A percentile compares a stretch with the other conserved stretches of the same genome.
These are phyloP conservation scores for Populus hybrid DNA, from an alignment of 441 rosid species.

Conservation along the genomic window DNA sequence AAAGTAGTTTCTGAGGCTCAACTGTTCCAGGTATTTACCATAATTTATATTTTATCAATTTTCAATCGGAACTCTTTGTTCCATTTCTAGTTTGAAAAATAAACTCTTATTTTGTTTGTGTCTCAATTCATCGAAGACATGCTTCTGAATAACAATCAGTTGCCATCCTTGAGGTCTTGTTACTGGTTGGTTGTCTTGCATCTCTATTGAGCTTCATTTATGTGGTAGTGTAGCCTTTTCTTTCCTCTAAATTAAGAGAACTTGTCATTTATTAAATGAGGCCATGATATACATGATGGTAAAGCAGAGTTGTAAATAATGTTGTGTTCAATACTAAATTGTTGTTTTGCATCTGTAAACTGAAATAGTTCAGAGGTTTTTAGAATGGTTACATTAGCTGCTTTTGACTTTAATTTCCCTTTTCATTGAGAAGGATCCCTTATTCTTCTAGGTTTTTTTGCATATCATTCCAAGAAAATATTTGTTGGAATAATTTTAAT, in stretches of 20 bases:
- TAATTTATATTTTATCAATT: not conserved
- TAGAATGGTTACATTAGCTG: not conserved
- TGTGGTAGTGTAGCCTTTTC: not conserved
- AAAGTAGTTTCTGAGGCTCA: slow-evolving; percentile 20
- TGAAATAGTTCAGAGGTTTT: not conserved
- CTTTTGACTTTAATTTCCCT: too few species aligned
- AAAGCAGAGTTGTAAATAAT: not conserved
- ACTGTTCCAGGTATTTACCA: slow-evolving; percentile 45
- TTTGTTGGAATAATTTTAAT: not conserved
- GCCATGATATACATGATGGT: not conserved
- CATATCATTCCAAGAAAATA: not conserved
- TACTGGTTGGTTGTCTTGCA: not conserved
- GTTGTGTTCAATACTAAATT: not conserved
- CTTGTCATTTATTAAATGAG: not conserved
- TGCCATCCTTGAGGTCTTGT: not conserved
- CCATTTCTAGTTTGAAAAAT: not conserved
- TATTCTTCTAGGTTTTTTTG: not conserved
- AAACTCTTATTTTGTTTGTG: not conserved
- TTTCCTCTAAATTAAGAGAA: not conserved
- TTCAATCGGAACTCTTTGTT: not conserved
- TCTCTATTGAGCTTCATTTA: not conserved
- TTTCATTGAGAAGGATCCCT: not conserved
- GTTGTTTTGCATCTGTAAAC: not conserved
- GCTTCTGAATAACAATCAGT: not conserved
- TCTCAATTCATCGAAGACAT: not conserved